These are phyloP conservation scores for Casuarina glauca DNA, from an alignment of 306 rosid species.

Conservation along the genomic window DNA sequence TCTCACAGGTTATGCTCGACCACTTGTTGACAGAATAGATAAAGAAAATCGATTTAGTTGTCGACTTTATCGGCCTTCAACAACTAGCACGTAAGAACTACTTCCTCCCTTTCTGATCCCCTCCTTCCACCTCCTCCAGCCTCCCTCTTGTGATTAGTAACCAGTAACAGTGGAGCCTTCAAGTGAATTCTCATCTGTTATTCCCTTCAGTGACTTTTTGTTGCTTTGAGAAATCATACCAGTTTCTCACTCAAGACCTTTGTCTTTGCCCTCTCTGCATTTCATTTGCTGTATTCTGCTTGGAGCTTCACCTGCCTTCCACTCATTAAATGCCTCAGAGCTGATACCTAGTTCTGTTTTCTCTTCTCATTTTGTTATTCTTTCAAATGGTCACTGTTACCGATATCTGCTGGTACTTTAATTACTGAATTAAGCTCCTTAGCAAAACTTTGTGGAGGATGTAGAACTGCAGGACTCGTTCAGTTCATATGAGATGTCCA, in stretches of 20 bases:
- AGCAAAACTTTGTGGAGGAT: not conserved
- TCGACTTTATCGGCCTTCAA: slow-evolving; percentile 89
- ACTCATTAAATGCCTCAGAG: not conserved
- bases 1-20: slow-evolving; percentile 84
- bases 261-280: not conserved
- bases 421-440: not conserved
- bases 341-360: too few species aligned
- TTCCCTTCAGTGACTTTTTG: not conserved
- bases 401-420: not conserved
- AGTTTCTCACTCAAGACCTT: not conserved
- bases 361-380: not conserved
- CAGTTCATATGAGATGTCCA: not conserved
- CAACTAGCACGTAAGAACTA: slow-evolving; percentile 71
- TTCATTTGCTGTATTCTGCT: not conserved
- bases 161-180: not conserved
- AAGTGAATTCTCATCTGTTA: not conserved
- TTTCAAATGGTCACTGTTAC: not conserved
- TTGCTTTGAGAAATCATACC: slow-evolving; percentile 2
- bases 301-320: not conserved
- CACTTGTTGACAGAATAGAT: slow-evolving; percentile 89
- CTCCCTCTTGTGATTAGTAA: not conserved
- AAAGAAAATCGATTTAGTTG: slow-evolving; percentile 54
- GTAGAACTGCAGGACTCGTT: not conserved
- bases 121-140: not conserved
- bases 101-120: slow-evolving; percentile 8